Conservation (phyloP, 768 basidiomycete species). For the Tylopilus felleus region DNA sequence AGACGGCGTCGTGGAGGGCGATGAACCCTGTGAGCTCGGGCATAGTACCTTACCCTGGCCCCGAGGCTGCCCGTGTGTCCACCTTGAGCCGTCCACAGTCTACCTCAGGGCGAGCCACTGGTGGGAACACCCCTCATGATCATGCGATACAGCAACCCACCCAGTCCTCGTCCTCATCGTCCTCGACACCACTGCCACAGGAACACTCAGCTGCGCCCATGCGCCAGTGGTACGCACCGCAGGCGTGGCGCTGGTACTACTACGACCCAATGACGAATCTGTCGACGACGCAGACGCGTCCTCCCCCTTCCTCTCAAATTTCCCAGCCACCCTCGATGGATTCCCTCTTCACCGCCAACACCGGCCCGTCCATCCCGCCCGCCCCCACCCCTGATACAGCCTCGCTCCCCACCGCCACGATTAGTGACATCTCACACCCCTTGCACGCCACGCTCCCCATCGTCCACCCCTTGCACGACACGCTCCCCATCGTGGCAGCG, state of each 20-base stretch:
- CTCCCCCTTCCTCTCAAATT: too few relatives aligned
- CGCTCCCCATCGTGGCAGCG: not conserved
- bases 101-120: not conserved
- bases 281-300: not conserved
- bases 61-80: too few relatives aligned
- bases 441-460: not conserved
- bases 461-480: not conserved
- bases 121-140: not conserved
- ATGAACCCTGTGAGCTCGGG: too few relatives aligned
- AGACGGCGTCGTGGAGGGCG: too few relatives aligned
- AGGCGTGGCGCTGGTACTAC: not conserved
- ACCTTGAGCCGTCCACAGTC: too few relatives aligned
- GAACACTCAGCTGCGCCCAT: not conserved
- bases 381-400: not conserved
- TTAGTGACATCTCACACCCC: too few relatives aligned
- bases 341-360: not conserved
- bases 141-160: too few relatives aligned
- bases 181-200: not conserved
- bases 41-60: too few relatives aligned
- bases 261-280: too few relatives aligned
- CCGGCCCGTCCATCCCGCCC: not conserved
- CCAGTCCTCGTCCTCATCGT: not conserved
- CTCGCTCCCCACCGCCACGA: not conserved
- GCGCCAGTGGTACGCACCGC: not conserved
- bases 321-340: not conserved